Conservation (phyloP, 805 yeast genomes). For the Ogataea glucozyma region DNA sequence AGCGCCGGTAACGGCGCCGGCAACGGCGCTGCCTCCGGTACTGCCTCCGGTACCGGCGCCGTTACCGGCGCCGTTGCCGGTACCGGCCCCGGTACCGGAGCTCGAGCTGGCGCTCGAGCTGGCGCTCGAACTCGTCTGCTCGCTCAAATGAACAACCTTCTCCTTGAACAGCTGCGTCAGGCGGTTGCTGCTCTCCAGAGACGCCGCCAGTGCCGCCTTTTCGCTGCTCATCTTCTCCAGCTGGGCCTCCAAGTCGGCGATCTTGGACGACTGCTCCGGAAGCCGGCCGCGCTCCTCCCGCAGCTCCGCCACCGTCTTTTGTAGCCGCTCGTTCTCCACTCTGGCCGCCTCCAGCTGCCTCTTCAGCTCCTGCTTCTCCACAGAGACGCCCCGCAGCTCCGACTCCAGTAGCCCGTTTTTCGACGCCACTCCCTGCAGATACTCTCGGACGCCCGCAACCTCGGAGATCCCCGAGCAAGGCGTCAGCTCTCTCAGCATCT, state of each 20-base stretch:
- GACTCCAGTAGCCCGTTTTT: constrained; percentile 61
- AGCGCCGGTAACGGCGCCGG: too few species aligned
- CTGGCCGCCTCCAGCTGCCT: neutral
- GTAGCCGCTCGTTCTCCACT: neutral
- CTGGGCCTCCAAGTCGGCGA: too few species aligned
- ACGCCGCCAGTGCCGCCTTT: constrained; percentile 18
- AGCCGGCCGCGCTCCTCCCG: neutral
- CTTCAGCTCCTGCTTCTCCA: constrained; percentile 17
- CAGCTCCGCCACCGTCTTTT: neutral
- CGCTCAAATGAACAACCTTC: constrained; percentile 24
- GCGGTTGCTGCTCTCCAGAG: constrained; percentile 27
- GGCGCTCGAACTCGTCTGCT: too few species aligned
- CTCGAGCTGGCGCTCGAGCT: too few species aligned
- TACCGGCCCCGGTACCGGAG: too few species aligned
- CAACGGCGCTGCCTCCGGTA: too few species aligned
- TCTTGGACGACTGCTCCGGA: too few species aligned
- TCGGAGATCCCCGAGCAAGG: constrained; percentile 79
- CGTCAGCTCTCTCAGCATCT: constrained; percentile 70
- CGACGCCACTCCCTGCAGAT: constrained; percentile 59
- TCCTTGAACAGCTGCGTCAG: constrained; percentile 29
- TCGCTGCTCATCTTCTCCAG: constrained; percentile 1
- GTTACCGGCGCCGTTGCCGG: too few species aligned
- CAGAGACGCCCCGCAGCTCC: constrained; percentile 57
- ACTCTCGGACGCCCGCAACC: constrained; percentile 67
- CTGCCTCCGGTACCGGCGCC: too few species aligned